phyloP scores from a whole-genome alignment of 1,139 yeast species.

The Geotrichum siamense region DNA sequence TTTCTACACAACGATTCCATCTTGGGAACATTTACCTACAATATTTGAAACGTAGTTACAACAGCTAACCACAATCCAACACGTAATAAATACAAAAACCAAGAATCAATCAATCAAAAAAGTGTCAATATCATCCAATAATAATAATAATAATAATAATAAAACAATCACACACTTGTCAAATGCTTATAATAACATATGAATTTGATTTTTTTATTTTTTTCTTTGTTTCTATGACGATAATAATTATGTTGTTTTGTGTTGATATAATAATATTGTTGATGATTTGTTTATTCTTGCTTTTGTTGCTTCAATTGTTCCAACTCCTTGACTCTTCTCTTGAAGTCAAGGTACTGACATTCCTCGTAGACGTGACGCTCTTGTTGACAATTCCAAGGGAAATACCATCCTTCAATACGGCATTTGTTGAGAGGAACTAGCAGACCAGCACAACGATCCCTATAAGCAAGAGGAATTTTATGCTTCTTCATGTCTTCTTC shows the following conservation, averaged over 20 bases:
- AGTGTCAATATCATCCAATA: neutral
- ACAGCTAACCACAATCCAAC: too few relatives aligned
- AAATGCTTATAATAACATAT: neutral
- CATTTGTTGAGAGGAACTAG: slow-evolving; percentile 60
- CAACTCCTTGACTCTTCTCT: slow-evolving; percentile 71
- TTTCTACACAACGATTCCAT: too few relatives aligned
- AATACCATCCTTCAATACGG: slow-evolving; percentile 46
- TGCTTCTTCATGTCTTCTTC: slow-evolving; percentile 80
- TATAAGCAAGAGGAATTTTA: slow-evolving; percentile 72
- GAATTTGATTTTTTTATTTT: too few relatives aligned
- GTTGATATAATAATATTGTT: too few relatives aligned
- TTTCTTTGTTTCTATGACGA: too few relatives aligned
- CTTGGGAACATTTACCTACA: too few relatives aligned
- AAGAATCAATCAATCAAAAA: too few relatives aligned
- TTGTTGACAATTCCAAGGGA: slow-evolving; percentile 69
- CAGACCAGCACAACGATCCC: slow-evolving; percentile 81
- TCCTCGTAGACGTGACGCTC: slow-evolving; percentile 83
- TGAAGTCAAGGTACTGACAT: slow-evolving; percentile 76
- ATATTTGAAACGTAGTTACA: too few relatives aligned
- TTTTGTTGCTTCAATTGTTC: slow-evolving; percentile 43
- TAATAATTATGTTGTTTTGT: too few relatives aligned
- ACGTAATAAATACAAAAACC: neutral
- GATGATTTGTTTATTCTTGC: slow-evolving; percentile 2
- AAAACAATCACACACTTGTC: neutral
- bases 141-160: neutral